These are phyloP conservation scores for Echinosophora koreensis DNA, from an alignment of 306 rosid species.

Conservation along the genomic window DNA sequence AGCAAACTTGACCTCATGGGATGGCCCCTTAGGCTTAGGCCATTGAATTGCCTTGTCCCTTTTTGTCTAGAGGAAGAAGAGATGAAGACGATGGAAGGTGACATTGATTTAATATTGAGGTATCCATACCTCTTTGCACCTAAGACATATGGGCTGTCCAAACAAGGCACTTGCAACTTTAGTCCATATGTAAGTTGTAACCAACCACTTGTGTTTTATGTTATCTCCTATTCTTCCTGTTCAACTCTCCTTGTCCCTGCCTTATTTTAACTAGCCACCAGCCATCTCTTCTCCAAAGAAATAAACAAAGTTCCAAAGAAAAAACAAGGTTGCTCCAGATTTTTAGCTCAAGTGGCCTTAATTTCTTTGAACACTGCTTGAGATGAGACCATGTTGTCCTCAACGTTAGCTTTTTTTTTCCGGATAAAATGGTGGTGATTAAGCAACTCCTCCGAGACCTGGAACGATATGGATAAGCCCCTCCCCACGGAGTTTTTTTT, in stretches of 20 bases:
- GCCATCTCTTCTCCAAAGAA: background rate
- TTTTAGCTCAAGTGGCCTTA: too few relatives aligned
- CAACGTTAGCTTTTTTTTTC: too few relatives aligned
- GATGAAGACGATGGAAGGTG: conserved; percentile 46
- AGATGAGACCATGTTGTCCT: too few relatives aligned
- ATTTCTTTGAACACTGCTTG: too few relatives aligned
- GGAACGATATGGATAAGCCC: too few relatives aligned
- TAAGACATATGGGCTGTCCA: conserved; percentile 62
- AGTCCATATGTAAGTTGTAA: background rate
- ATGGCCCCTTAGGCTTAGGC: conserved; percentile 50
- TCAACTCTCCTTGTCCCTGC: background rate
- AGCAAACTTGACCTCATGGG: conserved; percentile 59
- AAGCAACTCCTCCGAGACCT: too few relatives aligned
- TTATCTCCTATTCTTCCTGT: background rate
- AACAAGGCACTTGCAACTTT: conserved; percentile 42
- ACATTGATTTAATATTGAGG: conserved; percentile 49
- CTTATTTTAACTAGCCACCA: background rate
- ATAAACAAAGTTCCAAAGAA: background rate
- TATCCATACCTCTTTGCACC: conserved; percentile 58
- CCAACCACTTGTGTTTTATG: conserved; percentile 43
- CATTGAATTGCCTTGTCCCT: conserved; percentile 69
- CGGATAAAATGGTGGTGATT: too few relatives aligned
- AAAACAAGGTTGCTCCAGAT: too few relatives aligned
- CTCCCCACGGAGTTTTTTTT: too few relatives aligned
- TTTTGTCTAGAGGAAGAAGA: conserved; percentile 48